Base-by-base conservation (phyloP, 345 rosid genomes). In the Passiflora organensis region DNA sequence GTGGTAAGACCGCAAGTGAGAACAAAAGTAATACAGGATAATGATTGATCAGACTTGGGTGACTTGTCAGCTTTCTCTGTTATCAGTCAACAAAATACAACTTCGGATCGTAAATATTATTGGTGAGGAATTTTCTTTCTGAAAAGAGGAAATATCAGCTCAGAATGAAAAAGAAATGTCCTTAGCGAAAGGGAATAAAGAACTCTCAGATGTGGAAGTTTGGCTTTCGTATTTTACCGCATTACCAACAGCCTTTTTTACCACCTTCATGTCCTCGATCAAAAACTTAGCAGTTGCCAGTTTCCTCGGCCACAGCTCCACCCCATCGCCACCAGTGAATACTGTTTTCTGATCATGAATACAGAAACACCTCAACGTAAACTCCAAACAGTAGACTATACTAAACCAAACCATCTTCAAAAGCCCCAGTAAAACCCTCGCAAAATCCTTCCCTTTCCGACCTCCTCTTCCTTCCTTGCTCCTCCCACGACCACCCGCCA, bases 241-340 rank as follows among this genome's bases (percentile, higher is more conserved):
- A 13, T 67, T 60, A 6, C 73, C 38, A 43, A 80, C 58, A 0
- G 78, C 74, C 2, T 14, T 64, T 74, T 78, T 82, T 4, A 80
- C 88, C 34, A 17, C 9, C 47, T 80, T 80, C 84, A 80, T 80
- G 59, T 82, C 86, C 0, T 76, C 73, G 9, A 85, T 58, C 65
- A 34, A 18, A 41, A 84, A 74, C 57, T 46, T 68, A 12, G 91
- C 87, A 10, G 79, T 72, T 14, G 62, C 79, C 48, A 70, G 47
- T 65, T 74, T 79, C 62, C 91, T 74, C 25, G 80, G 91, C 87
- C 83, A 82, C 10, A 74, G 76, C 79, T 84, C 87, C 73, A 74
- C 80, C 37, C 83, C 85, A 0, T 58, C 76, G n/a, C 85, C 88
- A 16, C 88, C 86, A 19, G 69, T 56, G 1, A 76, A 60, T 48